Conservation (phyloP, 768 basidiomycete genomes). For the Auricularia auricula-judae region DNA sequence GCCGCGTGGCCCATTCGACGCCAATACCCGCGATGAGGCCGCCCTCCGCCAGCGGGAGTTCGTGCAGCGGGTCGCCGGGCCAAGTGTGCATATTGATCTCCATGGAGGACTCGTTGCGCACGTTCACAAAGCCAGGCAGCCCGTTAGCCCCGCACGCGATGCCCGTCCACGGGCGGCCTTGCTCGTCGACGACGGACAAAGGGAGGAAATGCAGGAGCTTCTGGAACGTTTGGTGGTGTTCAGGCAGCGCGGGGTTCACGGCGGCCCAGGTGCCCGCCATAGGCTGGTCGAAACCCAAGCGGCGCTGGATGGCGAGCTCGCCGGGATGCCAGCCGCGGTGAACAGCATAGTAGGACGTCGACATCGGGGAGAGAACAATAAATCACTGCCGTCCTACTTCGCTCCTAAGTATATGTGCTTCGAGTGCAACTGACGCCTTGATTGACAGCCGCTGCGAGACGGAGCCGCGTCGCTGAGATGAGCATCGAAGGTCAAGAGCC, state of each 20-base stretch:
- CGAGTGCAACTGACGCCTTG: no score
- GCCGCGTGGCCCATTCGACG: slow-evolving; percentile 42
- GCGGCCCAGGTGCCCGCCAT: slow-evolving; percentile 26
- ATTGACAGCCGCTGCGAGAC: no score
- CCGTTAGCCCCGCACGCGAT: slow-evolving; percentile 38
- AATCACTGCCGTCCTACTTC: no score
- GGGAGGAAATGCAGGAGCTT: slow-evolving; percentile 43
- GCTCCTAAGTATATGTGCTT: no score
- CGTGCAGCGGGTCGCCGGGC: slow-evolving; percentile 45
- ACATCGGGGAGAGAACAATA: background rate
- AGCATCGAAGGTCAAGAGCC: no score
- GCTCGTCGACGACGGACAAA: slow-evolving; percentile 39
- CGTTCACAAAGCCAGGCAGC: slow-evolving; percentile 33
- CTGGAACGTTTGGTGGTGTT: slow-evolving; percentile 40
- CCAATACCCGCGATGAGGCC: slow-evolving; percentile 46
- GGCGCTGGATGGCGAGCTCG: slow-evolving; percentile 38
- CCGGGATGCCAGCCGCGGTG: slow-evolving; percentile 31
- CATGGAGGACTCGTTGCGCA: slow-evolving; percentile 26
- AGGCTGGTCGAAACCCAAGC: slow-evolving; percentile 30
- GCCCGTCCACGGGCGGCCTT: slow-evolving; percentile 47
- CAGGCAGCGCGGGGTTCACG: slow-evolving; percentile 37
- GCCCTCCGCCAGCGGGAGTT: slow-evolving; percentile 16
- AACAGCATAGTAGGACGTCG: background rate
- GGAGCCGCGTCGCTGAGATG: no score
- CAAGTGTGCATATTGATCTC: slow-evolving; percentile 31